Evolutionary conservation across 345 rosid species (phyloP), one percentile per base, ranked within the genome.

Genomic region (Pistacia atlantica): DNA sequence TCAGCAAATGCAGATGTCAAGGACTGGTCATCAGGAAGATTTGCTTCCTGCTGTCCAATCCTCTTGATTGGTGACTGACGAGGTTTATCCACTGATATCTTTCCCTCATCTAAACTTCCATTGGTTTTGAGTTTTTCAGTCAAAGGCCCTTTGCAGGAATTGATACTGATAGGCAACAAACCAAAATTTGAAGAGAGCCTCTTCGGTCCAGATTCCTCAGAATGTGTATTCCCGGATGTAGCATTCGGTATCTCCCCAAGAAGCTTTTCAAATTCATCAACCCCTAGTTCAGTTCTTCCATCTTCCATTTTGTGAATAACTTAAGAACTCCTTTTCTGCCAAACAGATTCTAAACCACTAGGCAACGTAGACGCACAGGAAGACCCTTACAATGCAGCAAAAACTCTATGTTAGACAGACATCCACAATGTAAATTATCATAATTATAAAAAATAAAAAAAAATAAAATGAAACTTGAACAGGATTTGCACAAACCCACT

Each of bases 241-340:
- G 91, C 92, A 77, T 86, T 88, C 0, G 98, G 98, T 75, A 91
- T 90, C 89, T 91, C 98, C 28, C 92, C 81, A 7, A 93, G 93
- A 83, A 93, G 91, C 84, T 82, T 90, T 78, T 91, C 97, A 66
- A 91, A 78, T 75, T 93, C 98, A 82, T 91, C 98, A 68, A 79
- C 83, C 75, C 90, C 97, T 42, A 71, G 56, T 75, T 87, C 94
- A 73, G 80, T 69, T 83, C 83, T 87, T 76, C 78, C 69, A 59
- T 84, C 88, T 72, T 86, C 91, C 98, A 93, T 93, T 79, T 80
- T 65, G 48, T 66, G 64, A 68, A 59, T 37, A 25, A 54, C 42
- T 60, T 18, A 11, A 68, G 59, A 72, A 14, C 46, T 62, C 70
- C 75, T 69, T 55, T 55, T 68, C 72, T 13, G 37, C 67, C 59